Evolutionary conservation across 225 moss, liverwort and hornwort species (phyloP).

Genomic region (Neckera pumila): DNA sequence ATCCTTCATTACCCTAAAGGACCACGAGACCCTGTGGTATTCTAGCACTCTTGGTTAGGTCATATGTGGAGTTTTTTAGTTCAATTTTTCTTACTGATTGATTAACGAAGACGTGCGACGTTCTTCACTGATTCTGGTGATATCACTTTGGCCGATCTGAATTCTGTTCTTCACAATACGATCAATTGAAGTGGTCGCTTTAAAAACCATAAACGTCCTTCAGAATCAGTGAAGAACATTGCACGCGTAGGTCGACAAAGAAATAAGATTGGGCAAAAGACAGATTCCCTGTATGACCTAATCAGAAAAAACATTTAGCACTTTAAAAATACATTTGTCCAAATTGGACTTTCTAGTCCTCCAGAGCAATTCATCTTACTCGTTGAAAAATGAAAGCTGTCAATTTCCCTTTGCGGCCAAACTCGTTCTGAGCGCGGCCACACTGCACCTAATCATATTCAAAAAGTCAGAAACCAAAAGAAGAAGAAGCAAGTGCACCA

Average conservation of each 20-base stretch:
- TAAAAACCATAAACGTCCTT: not conserved
- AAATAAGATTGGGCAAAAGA: not conserved
- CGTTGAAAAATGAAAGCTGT: not conserved
- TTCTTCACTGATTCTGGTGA: not conserved
- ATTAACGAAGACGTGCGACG: not conserved
- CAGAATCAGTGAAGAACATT: not conserved
- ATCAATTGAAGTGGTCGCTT: not conserved
- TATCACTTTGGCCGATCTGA: not conserved
- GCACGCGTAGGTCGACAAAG: too few species aligned
- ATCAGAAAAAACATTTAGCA: not conserved
- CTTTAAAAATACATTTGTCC: not conserved
- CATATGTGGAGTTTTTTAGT: not conserved
- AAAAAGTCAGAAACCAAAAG: not conserved
- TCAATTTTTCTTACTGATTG: not conserved
- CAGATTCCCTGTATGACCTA: not conserved
- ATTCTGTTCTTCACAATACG: not conserved
- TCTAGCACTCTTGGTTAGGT: not conserved
- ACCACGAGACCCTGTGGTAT: not conserved
- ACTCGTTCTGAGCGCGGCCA: not conserved
- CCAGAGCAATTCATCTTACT: not conserved
- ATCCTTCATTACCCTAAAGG: not conserved
- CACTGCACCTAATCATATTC: not conserved
- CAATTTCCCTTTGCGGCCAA: not conserved
- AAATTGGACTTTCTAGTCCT: not conserved
- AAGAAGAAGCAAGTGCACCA: not conserved